Evolutionary conservation across 352 stramenopile species (phyloP).

Genomic region (Achlya hypogyna): DNA sequence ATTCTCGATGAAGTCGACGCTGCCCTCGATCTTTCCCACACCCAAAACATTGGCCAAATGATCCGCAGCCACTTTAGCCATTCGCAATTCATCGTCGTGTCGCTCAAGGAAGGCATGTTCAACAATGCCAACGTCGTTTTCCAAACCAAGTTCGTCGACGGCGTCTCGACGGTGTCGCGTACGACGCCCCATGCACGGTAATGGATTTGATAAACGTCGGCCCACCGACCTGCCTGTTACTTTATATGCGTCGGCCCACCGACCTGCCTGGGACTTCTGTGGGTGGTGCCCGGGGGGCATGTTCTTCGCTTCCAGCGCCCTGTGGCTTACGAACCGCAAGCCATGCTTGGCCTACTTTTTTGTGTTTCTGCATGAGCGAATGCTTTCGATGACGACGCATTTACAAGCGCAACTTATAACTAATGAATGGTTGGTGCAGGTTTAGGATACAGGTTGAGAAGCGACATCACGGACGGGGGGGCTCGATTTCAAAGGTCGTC

Average conservation of each 20-base stretch:
- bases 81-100: slow-evolving; percentile 99
- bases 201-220: background rate
- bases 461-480: too few relatives aligned
- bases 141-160: slow-evolving; percentile 99
- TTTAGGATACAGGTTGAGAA: too few relatives aligned
- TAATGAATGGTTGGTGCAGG: slow-evolving; percentile 1
- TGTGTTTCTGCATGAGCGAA: too few relatives aligned
- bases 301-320: too few relatives aligned
- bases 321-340: too few relatives aligned
- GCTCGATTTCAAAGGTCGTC: slow-evolving; percentile 9
- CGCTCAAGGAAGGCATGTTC: slow-evolving; percentile 99
- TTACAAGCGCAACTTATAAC: too few relatives aligned
- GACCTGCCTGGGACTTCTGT: too few relatives aligned
- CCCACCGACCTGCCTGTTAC: background rate
- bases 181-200: slow-evolving; percentile 51
- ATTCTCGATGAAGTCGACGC: slow-evolving; percentile 99
- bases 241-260: background rate
- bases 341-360: too few relatives aligned
- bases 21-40: slow-evolving; percentile 98
- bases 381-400: too few relatives aligned
- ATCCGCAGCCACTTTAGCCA: slow-evolving; percentile 98
- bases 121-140: slow-evolving; percentile 99
- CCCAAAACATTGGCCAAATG: slow-evolving; percentile 99
- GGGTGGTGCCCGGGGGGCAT: too few relatives aligned
- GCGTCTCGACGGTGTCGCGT: slow-evolving; percentile 96